phyloP scores from a whole-genome alignment of 306 rosid species.

The Alnus rubra region DNA sequence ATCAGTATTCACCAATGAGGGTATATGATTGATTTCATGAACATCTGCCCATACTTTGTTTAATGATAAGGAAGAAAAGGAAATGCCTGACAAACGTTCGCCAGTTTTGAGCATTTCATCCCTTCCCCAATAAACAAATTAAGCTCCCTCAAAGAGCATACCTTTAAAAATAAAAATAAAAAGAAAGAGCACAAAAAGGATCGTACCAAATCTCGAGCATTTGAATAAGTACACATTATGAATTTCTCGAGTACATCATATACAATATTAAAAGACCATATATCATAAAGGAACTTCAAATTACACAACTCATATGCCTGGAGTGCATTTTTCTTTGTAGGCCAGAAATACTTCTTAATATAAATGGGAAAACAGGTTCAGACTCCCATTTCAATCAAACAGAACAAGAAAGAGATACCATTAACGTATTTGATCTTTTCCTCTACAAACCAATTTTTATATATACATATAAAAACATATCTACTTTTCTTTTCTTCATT shows the following conservation, averaged over 20 bases:
- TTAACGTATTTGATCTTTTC: background rate
- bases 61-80: background rate
- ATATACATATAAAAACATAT: background rate
- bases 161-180: background rate
- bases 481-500: background rate
- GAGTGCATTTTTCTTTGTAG: background rate
- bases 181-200: background rate
- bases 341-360: background rate
- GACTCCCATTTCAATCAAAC: background rate
- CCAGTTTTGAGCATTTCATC: background rate
- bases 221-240: background rate
- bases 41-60: conserved; percentile 6
- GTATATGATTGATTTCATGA: conserved; percentile 10
- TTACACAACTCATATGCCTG: background rate
- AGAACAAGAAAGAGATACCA: background rate
- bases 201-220: background rate
- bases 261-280: background rate
- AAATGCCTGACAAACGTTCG: background rate
- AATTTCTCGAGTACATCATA: background rate
- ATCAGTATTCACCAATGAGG: conserved; percentile 3
- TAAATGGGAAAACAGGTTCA: background rate
- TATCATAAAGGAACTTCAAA: background rate
- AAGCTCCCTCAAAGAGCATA: background rate
- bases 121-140: background rate
- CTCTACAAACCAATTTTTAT: background rate